These are phyloP conservation scores for Laburnicola sp. DNA, from an alignment of 2,329 filamentous ascomycete species.

Conservation along the genomic window DNA sequence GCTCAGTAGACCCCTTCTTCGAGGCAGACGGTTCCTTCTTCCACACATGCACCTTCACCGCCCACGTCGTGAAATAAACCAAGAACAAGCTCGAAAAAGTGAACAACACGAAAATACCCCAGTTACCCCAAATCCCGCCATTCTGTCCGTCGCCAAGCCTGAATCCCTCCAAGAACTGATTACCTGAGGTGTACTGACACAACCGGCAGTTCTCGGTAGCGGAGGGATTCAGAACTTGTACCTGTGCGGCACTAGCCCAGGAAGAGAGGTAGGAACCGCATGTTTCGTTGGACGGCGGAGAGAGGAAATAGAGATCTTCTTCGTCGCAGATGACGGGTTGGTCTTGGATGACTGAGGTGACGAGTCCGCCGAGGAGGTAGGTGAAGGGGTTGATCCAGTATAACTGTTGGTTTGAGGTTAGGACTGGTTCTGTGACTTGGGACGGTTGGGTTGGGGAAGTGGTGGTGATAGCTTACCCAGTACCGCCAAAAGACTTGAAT, in stretches of 20 bases:
- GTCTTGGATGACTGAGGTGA: constrained; percentile 47
- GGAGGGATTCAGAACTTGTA: constrained; percentile 56
- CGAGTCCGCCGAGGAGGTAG: constrained; percentile 44
- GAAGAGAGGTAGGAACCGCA: constrained; percentile 61
- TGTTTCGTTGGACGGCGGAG: constrained; percentile 56
- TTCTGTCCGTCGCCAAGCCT: neutral
- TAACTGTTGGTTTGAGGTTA: too few relatives aligned
- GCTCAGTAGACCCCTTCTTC: neutral
- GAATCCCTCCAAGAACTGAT: constrained; percentile 57
- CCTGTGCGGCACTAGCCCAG: constrained; percentile 41
- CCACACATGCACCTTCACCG: neutral
- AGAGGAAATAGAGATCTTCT: constrained; percentile 45
- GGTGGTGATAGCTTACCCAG: constrained; percentile 32
- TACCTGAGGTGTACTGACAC: constrained; percentile 61
- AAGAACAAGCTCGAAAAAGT: neutral
- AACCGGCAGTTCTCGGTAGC: constrained; percentile 60
- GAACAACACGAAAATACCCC: neutral
- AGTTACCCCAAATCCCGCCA: neutral
- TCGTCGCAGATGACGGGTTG: constrained; percentile 41
- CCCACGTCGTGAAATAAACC: neutral
- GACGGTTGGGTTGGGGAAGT: neutral
- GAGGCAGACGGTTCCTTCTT: neutral
- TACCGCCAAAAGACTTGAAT: constrained; percentile 70
- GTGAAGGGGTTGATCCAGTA: constrained; percentile 47
- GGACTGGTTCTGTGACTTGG: neutral